Evolutionary conservation across 345 rosid genomes (phyloP), one percentile per base, ranked within the genome.

Genomic region (Cochlearia excelsa): DNA sequence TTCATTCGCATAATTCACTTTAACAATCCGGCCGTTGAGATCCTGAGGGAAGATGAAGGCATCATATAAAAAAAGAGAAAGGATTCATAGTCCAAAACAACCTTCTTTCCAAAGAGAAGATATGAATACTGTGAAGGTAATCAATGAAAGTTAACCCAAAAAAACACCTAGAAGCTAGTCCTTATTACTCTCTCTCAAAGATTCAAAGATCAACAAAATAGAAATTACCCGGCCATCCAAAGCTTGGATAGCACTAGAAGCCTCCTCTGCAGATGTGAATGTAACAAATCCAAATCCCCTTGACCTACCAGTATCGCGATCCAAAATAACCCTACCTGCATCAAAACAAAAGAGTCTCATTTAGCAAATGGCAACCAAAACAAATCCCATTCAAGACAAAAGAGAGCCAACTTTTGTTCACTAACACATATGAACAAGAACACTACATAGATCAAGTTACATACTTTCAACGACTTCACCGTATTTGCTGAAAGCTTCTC

Each of bases 251-350:
- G 99, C 95, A 78, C 78, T 74, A 29, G 91, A 79, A n/a, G 99
- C 99, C 41, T 78, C 95, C 71, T 86, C 97, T 1, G 61, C 46
- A 39, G 85, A 73, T 3, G 77, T 72, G 65, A 59, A 93, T 28
- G 94, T 93, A 45, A 92, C 65, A 67, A 86, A 92, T 11, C 90
- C 98, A 79, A 88, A 88, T 53, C 98, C 98, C 70, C 95, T 89
- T 8, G 99, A 93, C 61, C 91, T 79, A 44, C 97, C 94, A 30
- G 86, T 80, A 40, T 92, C 99, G 54, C 97, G 89, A 67, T 92
- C 95, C 76, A 78, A n/a, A 63, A 88, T 92, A 46, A 92, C 79
- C 77, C 85, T 82, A 39, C 91, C 99, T 93, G 81, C 63, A 66
- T 46, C 3, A 40, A 46, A 41, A n/a, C 30, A 46, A 3, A 33